Conservation (phyloP, 2,329 filamentous ascomycete genomes). For the Colletotrichum sp. region DNA sequence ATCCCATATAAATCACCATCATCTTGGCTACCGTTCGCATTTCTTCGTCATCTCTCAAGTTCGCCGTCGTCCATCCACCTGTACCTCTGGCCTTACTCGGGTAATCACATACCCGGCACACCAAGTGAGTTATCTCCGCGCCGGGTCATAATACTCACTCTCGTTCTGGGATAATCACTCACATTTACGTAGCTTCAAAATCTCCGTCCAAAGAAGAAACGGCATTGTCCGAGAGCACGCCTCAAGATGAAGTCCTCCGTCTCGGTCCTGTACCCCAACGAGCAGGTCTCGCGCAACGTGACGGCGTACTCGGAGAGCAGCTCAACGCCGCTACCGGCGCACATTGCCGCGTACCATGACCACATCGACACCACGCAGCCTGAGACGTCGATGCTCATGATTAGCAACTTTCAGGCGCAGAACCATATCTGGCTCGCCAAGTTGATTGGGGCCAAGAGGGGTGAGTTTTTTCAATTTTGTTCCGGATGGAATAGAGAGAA, state of each 20-base stretch:
- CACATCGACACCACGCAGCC: conserved; percentile 23
- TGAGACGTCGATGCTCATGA: conserved; percentile 40
- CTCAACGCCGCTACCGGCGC: conserved; percentile 45
- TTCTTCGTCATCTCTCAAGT: background rate
- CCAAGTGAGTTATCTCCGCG: background rate
- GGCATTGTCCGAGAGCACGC: background rate
- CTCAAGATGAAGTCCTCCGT: conserved; percentile 42
- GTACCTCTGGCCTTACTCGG: background rate
- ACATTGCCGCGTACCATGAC: conserved; percentile 48
- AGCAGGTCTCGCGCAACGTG: conserved; percentile 44
- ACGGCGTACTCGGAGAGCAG: conserved; percentile 46
- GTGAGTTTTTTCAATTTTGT: conserved; percentile 25
- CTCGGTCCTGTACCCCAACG: conserved; percentile 47
- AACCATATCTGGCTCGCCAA: conserved; percentile 45
- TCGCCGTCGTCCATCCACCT: background rate
- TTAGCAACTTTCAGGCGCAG: conserved; percentile 47
- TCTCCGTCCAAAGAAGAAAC: background rate
- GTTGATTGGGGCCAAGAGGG: conserved; percentile 44
- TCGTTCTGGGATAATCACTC: background rate
- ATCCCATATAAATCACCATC: background rate
- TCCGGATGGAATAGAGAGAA: background rate
- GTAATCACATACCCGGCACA: background rate
- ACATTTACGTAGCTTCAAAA: background rate
- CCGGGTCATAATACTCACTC: background rate
- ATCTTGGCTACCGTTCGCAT: background rate